Conservation (phyloP, 495 filamentous ascomycete species). For the Letharia columbiana region DNA sequence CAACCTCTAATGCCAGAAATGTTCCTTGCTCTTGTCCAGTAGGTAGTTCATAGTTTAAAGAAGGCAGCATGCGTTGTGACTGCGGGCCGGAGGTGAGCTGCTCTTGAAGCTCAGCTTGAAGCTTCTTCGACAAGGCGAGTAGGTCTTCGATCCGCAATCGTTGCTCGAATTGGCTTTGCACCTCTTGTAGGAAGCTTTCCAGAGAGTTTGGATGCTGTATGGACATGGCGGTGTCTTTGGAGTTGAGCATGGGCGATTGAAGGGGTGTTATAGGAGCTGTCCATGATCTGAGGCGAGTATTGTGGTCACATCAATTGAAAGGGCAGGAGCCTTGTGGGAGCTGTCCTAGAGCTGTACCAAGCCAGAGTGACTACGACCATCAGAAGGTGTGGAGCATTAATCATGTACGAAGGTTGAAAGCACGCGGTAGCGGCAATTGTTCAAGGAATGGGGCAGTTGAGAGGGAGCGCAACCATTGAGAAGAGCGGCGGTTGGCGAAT, state of each 20-base stretch:
- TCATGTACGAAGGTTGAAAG: not conserved
- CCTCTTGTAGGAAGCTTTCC: constrained; percentile 20
- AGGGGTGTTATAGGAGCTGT: not conserved
- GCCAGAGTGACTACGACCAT: not conserved
- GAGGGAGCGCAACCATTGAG: not conserved
- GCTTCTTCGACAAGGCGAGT: constrained; percentile 45
- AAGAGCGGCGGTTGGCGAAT: not conserved
- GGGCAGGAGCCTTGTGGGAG: not conserved
- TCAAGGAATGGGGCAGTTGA: not conserved
- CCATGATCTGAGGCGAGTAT: not conserved
- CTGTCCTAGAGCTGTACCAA: not conserved
- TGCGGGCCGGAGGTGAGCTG: constrained; percentile 46
- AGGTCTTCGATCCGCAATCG: constrained; percentile 17
- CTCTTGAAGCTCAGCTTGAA: constrained; percentile 49
- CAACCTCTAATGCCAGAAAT: constrained; percentile 56
- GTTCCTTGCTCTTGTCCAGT: constrained; percentile 52
- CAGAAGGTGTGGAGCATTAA: not conserved
- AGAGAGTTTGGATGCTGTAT: not conserved
- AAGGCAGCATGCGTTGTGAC: constrained; percentile 52
- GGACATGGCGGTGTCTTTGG: not conserved
- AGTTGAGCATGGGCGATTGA: not conserved
- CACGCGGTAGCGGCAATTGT: not conserved
- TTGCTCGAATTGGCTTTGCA: constrained; percentile 16
- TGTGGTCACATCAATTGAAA: not conserved
- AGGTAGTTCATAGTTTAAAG: constrained; percentile 54